phyloP scores from a whole-genome alignment of 345 rosid genomes.

The Melaleuca quinquenervia region DNA sequence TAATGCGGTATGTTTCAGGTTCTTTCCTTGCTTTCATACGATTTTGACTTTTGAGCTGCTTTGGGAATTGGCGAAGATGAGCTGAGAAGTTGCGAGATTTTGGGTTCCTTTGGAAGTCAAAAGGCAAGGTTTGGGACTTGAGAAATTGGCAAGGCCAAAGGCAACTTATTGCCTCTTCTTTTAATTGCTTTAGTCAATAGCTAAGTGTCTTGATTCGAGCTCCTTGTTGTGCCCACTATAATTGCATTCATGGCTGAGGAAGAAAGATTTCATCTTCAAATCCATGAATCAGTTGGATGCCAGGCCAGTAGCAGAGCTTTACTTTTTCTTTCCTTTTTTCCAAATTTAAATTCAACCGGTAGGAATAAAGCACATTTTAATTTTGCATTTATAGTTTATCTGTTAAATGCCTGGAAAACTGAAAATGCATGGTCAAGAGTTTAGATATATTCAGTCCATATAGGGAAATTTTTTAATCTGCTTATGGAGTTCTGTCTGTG shows the following conservation, averaged over 20 bases:
- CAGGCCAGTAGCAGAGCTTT: neutral
- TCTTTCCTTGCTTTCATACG: neutral
- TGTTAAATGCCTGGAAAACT: neutral
- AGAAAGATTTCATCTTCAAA: neutral
- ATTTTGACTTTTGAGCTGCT: neutral
- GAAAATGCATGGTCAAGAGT: neutral
- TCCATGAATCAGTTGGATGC: neutral
- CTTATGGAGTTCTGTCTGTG: neutral
- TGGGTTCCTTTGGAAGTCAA: neutral
- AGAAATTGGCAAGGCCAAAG: neutral
- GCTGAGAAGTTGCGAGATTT: neutral
- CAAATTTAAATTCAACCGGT: neutral
- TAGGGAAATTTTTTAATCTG: neutral
- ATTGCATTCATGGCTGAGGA: neutral
- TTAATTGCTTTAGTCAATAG: neutral
- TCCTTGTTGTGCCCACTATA: neutral
- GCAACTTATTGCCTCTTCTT: neutral
- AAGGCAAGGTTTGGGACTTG: neutral
- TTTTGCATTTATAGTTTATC: neutral
- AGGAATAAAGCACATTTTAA: neutral
- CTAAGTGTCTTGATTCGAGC: neutral
- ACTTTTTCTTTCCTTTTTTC: neutral
- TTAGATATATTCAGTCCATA: neutral
- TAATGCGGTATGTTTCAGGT: neutral
- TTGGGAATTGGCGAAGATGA: neutral